Percentiles rank a stretch among this genome's conserved stretches.
These are phyloP conservation scores for Triticum urartu DNA, from an alignment of 176 grass and related monocot species.

Conservation along the genomic window DNA sequence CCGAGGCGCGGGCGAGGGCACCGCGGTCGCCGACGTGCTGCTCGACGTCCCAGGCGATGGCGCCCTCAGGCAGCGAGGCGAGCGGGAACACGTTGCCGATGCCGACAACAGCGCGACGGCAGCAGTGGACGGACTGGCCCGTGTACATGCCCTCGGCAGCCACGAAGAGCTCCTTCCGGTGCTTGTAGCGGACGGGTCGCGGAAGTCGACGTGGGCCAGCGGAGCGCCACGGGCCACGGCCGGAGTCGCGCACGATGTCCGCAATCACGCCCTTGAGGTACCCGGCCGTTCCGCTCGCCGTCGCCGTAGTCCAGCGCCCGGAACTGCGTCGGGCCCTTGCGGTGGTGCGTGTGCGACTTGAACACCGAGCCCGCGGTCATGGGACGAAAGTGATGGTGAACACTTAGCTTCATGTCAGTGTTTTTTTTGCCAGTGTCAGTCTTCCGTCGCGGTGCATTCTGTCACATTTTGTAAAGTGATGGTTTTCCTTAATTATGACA, in stretches of 20 bases:
- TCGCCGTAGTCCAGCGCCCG: no score
- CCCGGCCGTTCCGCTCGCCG: slow-evolving; percentile 39
- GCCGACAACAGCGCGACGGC: slow-evolving; percentile 66
- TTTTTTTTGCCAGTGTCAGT: no score
- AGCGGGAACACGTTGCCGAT: slow-evolving; percentile 85
- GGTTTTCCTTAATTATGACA: no score
- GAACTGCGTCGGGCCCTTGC: no score
- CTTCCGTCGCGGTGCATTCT: no score
- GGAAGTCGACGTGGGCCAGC: slow-evolving; percentile 74
- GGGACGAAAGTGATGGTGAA: no score
- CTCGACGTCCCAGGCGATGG: slow-evolving; percentile 84
- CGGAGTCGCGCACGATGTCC: slow-evolving; percentile 83
- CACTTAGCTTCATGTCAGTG: no score
- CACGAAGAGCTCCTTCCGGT: slow-evolving; percentile 83
- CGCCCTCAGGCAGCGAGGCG: slow-evolving; percentile 43
- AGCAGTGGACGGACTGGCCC: slow-evolving; percentile 85
- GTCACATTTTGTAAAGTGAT: no score
- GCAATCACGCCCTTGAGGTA: slow-evolving; percentile 86
- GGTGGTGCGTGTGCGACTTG: no score
- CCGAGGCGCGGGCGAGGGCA: slow-evolving; percentile 64
- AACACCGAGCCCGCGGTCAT: no score
- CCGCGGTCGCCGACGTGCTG: slow-evolving; percentile 80
- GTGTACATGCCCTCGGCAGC: slow-evolving; percentile 95
- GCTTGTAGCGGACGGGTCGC: slow-evolving; percentile 86
- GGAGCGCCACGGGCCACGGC: slow-evolving; percentile 82